Conservation (phyloP, 352 stramenopile genomes). For the Globisporangium sylvaticum region DNA sequence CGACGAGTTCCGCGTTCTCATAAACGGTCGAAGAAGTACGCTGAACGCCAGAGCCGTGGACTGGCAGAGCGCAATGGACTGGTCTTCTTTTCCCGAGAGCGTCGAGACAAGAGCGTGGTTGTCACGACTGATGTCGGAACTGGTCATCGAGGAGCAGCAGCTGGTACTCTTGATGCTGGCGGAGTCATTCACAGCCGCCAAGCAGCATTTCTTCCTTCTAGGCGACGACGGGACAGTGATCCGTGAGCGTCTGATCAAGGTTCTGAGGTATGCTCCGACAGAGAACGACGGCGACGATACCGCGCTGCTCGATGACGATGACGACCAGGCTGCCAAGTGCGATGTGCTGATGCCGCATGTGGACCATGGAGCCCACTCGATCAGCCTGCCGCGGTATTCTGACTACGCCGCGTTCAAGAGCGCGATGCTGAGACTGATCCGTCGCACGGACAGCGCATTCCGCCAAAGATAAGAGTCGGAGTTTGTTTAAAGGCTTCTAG, state of each 20-base stretch:
- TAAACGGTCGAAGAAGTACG: constrained; percentile 30
- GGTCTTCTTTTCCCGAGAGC: constrained; percentile 16
- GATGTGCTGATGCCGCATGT: constrained; percentile 39
- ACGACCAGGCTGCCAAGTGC: constrained; percentile 14
- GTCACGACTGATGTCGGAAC: constrained; percentile 40
- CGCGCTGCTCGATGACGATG: constrained; percentile 7
- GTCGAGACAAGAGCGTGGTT: constrained; percentile 26
- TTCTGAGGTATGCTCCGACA: constrained; percentile 3
- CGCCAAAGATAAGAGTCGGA: constrained; percentile 18
- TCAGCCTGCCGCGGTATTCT: constrained; percentile 52
- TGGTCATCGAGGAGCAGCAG: constrained; percentile 60
- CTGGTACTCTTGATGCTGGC: constrained; percentile 53
- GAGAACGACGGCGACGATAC: constrained; percentile 7
- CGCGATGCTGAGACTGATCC: constrained; percentile 38
- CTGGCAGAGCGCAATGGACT: constrained; percentile 36
- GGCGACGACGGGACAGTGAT: not conserved
- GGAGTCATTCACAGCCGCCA: constrained; percentile 37
- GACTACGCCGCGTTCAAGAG: constrained; percentile 48
- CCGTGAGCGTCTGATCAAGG: not conserved
- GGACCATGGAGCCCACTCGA: constrained; percentile 27
- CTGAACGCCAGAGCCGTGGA: constrained; percentile 37
- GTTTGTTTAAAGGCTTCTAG: constrained; percentile 12
- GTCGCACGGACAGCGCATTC: constrained; percentile 35
- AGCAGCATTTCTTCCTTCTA: constrained; percentile 39
- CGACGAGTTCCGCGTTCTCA: constrained; percentile 51